Evolutionary conservation across 2,329 filamentous ascomycete genomes (phyloP).

Genomic region (Microsporum ferrugineum): DNA sequence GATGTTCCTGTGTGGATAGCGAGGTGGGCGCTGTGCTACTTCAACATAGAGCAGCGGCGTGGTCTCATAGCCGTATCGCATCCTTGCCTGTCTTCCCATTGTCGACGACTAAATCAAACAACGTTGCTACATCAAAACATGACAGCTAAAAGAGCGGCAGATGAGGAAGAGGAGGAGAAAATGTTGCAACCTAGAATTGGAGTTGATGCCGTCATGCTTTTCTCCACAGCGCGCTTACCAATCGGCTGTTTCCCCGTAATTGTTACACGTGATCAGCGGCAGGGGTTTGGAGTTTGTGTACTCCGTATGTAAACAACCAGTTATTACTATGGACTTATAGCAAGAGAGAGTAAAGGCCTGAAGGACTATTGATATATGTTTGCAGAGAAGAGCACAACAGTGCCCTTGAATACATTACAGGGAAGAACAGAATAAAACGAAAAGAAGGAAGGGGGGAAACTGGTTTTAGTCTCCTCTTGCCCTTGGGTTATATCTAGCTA

Average conservation of each 20-base stretch:
- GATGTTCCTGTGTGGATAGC: constrained; percentile 34
- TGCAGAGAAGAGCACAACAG: neutral
- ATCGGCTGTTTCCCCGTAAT: neutral
- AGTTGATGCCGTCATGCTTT: neutral
- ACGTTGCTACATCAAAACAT: neutral
- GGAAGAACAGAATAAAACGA: neutral
- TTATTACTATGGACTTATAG: no score
- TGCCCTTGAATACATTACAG: neutral
- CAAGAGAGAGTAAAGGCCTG: neutral
- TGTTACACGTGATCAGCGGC: neutral
- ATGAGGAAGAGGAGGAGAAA: neutral
- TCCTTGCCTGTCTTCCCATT: constrained; percentile 24
- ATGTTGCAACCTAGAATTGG: neutral
- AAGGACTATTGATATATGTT: neutral
- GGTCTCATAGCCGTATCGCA: constrained; percentile 26
- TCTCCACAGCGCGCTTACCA: neutral
- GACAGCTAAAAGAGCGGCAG: neutral
- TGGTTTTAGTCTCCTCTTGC: neutral
- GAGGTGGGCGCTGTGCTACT: constrained; percentile 29
- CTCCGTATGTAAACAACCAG: no score
- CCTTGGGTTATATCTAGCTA: neutral
- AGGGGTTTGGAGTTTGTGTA: no score
- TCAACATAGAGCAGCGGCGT: constrained; percentile 35
- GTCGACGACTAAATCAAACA: neutral
- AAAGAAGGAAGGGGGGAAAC: neutral